phyloP scores from a whole-genome alignment of 179 eudicot genomes.

The Carnegiea gigantea region DNA sequence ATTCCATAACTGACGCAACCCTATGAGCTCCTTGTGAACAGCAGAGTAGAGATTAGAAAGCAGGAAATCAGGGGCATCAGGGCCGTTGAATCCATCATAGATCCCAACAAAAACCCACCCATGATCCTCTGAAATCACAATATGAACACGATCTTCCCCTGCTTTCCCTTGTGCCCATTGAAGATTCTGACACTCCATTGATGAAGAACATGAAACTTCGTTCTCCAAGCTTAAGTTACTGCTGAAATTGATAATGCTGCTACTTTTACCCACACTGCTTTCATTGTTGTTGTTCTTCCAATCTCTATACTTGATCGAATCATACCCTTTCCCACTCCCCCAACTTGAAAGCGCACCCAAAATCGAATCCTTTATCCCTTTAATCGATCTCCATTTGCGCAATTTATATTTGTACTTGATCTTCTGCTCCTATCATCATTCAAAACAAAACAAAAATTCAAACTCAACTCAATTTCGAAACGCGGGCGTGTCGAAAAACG shows the following conservation, averaged over 20 bases:
- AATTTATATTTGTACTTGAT: conserved; percentile 30
- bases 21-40: conserved; percentile 57
- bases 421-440: background rate
- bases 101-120: conserved; percentile 88
- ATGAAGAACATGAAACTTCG: conserved; percentile 1
- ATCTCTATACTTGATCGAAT: conserved; percentile 6
- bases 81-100: conserved; percentile 84
- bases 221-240: background rate
- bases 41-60: conserved; percentile 59
- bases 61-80: conserved; percentile 88
- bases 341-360: conserved; percentile 23
- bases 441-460: background rate
- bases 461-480: background rate
- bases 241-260: conserved; percentile 36
- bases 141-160: conserved; percentile 84
- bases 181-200: conserved; percentile 33
- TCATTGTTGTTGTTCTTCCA: conserved; percentile 17
- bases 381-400: conserved; percentile 42
- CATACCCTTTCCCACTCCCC: conserved; percentile 21
- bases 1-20: conserved; percentile 33
- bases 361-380: conserved; percentile 45
- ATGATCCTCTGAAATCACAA: conserved; percentile 62
- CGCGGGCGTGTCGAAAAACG: no score
- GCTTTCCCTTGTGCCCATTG: conserved; percentile 97
- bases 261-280: conserved; percentile 30